Evolutionary conservation across 2,329 filamentous ascomycete species (phyloP).

Genomic region (Berkeleyomyces basicola): DNA sequence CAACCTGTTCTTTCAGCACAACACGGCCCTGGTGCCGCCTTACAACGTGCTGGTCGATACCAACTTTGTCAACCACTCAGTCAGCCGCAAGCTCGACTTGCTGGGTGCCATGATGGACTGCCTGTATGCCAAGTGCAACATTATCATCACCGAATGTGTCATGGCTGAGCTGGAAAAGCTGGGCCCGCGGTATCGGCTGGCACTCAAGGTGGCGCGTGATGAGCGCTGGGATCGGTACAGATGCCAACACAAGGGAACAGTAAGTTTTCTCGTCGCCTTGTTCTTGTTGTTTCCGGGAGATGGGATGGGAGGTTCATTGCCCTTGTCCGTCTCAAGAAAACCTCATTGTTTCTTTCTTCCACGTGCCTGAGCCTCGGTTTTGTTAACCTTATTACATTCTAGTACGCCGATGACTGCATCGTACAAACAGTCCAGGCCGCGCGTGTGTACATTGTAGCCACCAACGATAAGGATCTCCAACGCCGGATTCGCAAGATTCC

Average conservation of each 20-base stretch:
- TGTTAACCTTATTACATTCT: neutral
- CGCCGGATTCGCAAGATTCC: constrained; percentile 59
- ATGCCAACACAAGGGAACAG: constrained; percentile 73
- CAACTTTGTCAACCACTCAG: constrained; percentile 81
- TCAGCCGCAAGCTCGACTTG: constrained; percentile 77
- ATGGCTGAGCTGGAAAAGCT: constrained; percentile 82
- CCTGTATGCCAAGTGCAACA: constrained; percentile 78
- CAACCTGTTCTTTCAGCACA: constrained; percentile 76
- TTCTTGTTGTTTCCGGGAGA: neutral
- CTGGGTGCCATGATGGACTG: constrained; percentile 86
- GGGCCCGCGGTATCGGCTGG: constrained; percentile 74
- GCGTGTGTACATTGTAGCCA: constrained; percentile 64
- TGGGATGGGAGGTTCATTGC: neutral
- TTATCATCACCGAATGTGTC: constrained; percentile 63
- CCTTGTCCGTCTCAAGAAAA: neutral
- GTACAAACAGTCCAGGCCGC: constrained; percentile 58
- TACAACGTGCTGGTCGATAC: constrained; percentile 71
- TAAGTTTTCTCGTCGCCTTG: constrained; percentile 1
- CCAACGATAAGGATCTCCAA: constrained; percentile 65
- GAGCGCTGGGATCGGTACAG: constrained; percentile 72
- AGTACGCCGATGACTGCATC: constrained; percentile 70
- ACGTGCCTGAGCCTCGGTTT: neutral
- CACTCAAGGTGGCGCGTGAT: constrained; percentile 71
- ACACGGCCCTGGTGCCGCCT: constrained; percentile 69
- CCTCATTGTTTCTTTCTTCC: neutral